phyloP scores from a whole-genome alignment of 345 rosid genomes.

The Angophora floribunda region DNA sequence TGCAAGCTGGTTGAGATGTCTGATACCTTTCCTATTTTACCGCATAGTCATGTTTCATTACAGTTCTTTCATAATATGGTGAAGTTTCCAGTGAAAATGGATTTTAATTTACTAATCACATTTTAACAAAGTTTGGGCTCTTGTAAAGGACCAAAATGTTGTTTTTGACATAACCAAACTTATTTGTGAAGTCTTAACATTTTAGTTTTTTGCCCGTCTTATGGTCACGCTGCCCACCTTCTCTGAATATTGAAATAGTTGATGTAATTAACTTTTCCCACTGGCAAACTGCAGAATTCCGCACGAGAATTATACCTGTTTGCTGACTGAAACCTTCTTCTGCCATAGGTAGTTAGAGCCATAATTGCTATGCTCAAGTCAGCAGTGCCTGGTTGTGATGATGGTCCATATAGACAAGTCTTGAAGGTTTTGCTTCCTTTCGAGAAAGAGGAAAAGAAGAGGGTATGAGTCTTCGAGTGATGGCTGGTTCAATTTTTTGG shows the following conservation, averaged over 20 bases:
- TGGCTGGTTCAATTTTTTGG: background rate
- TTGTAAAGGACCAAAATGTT: background rate
- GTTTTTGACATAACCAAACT: background rate
- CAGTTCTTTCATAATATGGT: background rate
- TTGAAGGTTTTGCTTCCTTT: slow-evolving; percentile 81
- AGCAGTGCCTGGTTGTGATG: slow-evolving; percentile 64
- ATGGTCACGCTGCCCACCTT: background rate
- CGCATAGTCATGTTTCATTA: background rate
- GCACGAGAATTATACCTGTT: background rate
- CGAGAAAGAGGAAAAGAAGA: slow-evolving; percentile 83
- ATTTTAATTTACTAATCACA: background rate
- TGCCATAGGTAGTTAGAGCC: slow-evolving; percentile 55
- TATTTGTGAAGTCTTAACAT: background rate
- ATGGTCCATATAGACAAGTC: slow-evolving; percentile 71
- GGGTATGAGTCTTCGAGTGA: slow-evolving; percentile 19
- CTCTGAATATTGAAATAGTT: background rate
- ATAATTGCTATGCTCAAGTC: slow-evolving; percentile 83
- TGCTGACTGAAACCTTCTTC: background rate
- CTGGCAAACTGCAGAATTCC: background rate
- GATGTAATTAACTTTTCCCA: background rate
- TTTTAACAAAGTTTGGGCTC: background rate
- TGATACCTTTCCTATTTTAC: background rate
- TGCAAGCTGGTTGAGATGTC: background rate
- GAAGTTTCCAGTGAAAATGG: background rate
- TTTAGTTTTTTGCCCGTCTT: background rate